Percentiles rank a stretch among this genome's conserved stretches.
phyloP scores from a whole-genome alignment of 306 rosid species.

The Astragalus membranaceus region DNA sequence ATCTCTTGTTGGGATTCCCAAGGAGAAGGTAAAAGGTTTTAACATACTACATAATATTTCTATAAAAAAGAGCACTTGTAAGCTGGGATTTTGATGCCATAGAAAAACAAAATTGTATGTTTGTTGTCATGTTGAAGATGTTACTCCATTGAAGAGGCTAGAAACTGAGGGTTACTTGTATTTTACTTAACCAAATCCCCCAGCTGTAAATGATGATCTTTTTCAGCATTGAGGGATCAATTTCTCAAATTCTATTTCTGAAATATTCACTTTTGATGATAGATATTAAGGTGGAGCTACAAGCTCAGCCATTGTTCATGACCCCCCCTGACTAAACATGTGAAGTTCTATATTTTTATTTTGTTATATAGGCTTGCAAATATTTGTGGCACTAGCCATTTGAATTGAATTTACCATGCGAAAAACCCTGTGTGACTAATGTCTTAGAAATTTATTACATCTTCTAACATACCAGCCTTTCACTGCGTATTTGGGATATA shows the following conservation, averaged over 20 bases:
- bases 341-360: neutral
- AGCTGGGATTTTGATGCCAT: neutral
- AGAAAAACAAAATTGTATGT: neutral
- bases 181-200: neutral
- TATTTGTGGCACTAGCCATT: neutral
- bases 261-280: neutral
- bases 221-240: conserved; percentile 2
- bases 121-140: conserved; percentile 12
- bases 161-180: neutral
- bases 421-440: neutral
- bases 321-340: neutral
- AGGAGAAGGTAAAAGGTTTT: conserved; percentile 49
- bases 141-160: neutral
- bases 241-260: neutral
- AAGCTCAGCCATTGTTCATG: neutral
- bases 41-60: neutral
- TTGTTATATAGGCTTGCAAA: neutral
- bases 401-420: neutral
- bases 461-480: neutral
- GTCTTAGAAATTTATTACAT: neutral
- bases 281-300: neutral
- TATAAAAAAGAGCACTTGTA: neutral
- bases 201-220: neutral
- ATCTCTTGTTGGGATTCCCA: conserved; percentile 80
- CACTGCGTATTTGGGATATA: neutral